Evolutionary conservation across 192 early-diverging fungal genomes (phyloP).

Genomic region (Umbelopsis sp.): DNA sequence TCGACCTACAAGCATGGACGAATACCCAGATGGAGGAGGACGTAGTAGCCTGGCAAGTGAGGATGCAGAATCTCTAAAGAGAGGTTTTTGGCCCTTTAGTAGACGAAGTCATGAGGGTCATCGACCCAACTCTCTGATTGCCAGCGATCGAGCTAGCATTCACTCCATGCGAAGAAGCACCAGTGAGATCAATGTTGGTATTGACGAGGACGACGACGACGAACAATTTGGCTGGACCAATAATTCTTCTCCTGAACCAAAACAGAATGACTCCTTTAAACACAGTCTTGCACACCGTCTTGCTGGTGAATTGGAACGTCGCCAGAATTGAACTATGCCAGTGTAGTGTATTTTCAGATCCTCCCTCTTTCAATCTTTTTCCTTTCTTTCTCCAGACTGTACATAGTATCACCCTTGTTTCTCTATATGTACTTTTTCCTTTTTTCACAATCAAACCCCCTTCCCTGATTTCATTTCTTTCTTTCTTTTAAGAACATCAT

Average conservation of each 20-base stretch:
- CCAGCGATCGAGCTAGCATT: slow-evolving; percentile 5
- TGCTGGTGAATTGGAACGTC: slow-evolving; percentile 13
- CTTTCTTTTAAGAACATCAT: no score
- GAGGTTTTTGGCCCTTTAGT: slow-evolving; percentile 22
- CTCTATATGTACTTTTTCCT: no score
- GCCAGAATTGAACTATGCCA: background rate
- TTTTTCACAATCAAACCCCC: no score
- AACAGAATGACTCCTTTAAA: background rate
- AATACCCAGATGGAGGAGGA: background rate
- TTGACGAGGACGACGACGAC: slow-evolving; percentile 1
- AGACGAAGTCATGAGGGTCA: slow-evolving; percentile 13
- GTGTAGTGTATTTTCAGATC: background rate
- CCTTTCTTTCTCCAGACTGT: no score
- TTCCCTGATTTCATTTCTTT: no score
- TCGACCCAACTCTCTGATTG: background rate
- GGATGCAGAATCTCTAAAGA: background rate
- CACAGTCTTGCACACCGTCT: slow-evolving; percentile 7
- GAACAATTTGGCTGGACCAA: slow-evolving; percentile 13
- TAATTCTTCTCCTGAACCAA: background rate
- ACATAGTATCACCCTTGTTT: no score
- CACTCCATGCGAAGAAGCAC: background rate
- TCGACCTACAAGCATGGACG: slow-evolving; percentile 46
- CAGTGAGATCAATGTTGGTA: background rate
- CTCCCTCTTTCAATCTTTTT: no score
- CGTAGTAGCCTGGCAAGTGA: slow-evolving; percentile 3